These are phyloP conservation scores for Peniophora sp. DNA, from an alignment of 1,284 basidiomycete genomes.

Conservation along the genomic window DNA sequence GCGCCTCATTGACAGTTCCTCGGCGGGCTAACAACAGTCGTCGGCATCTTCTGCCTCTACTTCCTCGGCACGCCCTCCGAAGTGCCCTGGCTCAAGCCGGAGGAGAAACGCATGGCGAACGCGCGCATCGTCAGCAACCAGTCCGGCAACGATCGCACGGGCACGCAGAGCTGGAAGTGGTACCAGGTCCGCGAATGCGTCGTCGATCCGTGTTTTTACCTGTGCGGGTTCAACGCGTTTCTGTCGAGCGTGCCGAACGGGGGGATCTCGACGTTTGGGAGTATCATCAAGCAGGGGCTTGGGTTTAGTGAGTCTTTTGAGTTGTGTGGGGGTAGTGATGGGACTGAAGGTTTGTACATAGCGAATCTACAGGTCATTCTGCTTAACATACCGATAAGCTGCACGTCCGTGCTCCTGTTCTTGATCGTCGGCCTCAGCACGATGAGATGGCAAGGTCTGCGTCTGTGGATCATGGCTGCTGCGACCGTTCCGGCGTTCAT, in stretches of 20 bases:
- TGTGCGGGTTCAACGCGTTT: constrained; percentile 10
- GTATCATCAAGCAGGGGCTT: constrained; percentile 9
- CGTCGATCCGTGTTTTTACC: constrained; percentile 11
- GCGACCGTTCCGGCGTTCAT: constrained; percentile 9
- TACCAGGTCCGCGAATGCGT: constrained; percentile 11
- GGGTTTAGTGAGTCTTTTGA: constrained; percentile 9
- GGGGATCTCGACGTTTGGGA: constrained; percentile 13
- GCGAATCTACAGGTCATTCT: constrained; percentile 10
- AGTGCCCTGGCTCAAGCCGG: constrained; percentile 11
- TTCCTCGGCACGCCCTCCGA: constrained; percentile 13
- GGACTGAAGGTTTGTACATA: background rate
- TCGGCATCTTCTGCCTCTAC: constrained; percentile 10
- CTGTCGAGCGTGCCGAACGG: constrained; percentile 11
- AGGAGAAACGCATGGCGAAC: constrained; percentile 13
- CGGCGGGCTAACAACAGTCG: constrained; percentile 9
- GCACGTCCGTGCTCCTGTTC: constrained; percentile 10
- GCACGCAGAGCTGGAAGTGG: constrained; percentile 12
- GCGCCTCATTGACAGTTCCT: constrained; percentile 12
- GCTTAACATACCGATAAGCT: constrained; percentile 7
- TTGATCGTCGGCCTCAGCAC: constrained; percentile 10
- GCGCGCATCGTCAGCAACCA: constrained; percentile 10
- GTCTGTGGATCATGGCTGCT: constrained; percentile 8
- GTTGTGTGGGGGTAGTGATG: background rate
- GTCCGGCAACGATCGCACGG: constrained; percentile 10
- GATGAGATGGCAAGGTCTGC: constrained; percentile 7